Evolutionary conservation across 768 basidiomycete species (phyloP), one percentile per base, ranked within the genome.

Genomic region (Pleurotus giganteus): DNA sequence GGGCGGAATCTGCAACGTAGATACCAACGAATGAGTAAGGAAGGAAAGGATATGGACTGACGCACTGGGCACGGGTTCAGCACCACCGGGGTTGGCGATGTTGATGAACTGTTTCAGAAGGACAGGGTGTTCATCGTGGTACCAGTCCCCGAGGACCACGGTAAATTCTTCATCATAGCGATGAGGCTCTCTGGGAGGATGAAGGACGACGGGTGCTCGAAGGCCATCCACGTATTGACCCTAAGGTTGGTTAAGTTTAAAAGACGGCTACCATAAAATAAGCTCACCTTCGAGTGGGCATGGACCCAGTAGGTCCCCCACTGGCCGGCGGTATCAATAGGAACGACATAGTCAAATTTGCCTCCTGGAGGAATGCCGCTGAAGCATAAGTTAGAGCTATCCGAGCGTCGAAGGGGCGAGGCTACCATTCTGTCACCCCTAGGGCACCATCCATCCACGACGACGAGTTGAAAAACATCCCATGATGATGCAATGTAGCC

Each of bases 171-270:
- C 91, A 68, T 98, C 94, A 68, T 97, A 98, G 58, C 69, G 60
- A 67, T 92, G 81, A 17, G 73, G 77, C 69, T 89, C 88, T 51
- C 73, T 74, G 1, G 75, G 69, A 3, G 86, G 85, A 63, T 89
- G 89, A 47, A 98, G 80, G 46, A 95, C 65, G 42, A 97, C 67
- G 0, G 95, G 92, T 0, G 93, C 79, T n/a, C 94, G 87, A 1
- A 98, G 79, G 19, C 96, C 95, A 61, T 98, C 95, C 45, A 90
- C 88, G 62, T 97, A 96, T 76, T 94, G 91, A 17, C 92, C 90
- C 84, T 87, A 42, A 11, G 39, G 31, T 26, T n/a, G 15, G 32
- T 36, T 42, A 11, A 53, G 15, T 24, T 17, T 56, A 32, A 62
- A 29, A 13, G n/a, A 21, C 44, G 28, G 11, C 27, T 11, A 31